These are phyloP conservation scores for Nitzschia palea DNA, from an alignment of 108 stramenopile genomes.

Conservation along the genomic window DNA sequence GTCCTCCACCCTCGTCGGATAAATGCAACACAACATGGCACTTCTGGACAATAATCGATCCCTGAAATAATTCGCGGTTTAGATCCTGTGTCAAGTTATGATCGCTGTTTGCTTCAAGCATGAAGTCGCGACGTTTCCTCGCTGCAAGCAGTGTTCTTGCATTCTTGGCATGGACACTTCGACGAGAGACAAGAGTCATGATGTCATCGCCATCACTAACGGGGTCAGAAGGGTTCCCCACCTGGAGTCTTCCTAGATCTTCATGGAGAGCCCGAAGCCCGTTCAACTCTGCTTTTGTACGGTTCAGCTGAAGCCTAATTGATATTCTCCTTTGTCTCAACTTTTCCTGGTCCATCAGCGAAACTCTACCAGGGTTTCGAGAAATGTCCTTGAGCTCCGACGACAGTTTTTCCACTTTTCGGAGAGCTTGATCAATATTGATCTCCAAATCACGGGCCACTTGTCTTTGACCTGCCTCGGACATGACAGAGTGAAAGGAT, in stretches of 20 bases:
- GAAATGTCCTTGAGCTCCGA: slow-evolving; percentile 11
- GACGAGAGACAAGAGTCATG: neutral
- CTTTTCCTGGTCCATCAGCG: neutral
- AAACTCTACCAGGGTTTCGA: slow-evolving; percentile 1
- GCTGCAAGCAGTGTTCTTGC: slow-evolving; percentile 21
- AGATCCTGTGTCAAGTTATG: slow-evolving; percentile 26
- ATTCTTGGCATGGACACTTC: slow-evolving; percentile 20
- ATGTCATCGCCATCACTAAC: neutral
- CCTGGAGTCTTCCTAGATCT: slow-evolving; percentile 25
- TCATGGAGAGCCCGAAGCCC: slow-evolving; percentile 36
- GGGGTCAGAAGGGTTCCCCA: neutral
- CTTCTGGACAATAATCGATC: slow-evolving; percentile 24
- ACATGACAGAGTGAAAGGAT: slow-evolving; percentile 66
- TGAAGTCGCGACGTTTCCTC: slow-evolving; percentile 19
- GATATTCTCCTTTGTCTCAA: slow-evolving; percentile 6
- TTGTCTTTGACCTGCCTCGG: slow-evolving; percentile 40
- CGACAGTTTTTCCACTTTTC: slow-evolving; percentile 20
- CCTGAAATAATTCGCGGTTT: slow-evolving; percentile 38
- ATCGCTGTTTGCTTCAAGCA: neutral
- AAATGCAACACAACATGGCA: slow-evolving; percentile 19
- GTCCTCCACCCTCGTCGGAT: neutral
- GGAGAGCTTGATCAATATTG: slow-evolving; percentile 24
- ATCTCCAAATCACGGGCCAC: slow-evolving; percentile 39
- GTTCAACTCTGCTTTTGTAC: slow-evolving; percentile 46
- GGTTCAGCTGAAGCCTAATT: slow-evolving; percentile 25